A percentile compares a stretch with the other conserved stretches of the same genome.
phyloP scores from a whole-genome alignment of 768 basidiomycete species.

The Pleurotus giganteus region DNA sequence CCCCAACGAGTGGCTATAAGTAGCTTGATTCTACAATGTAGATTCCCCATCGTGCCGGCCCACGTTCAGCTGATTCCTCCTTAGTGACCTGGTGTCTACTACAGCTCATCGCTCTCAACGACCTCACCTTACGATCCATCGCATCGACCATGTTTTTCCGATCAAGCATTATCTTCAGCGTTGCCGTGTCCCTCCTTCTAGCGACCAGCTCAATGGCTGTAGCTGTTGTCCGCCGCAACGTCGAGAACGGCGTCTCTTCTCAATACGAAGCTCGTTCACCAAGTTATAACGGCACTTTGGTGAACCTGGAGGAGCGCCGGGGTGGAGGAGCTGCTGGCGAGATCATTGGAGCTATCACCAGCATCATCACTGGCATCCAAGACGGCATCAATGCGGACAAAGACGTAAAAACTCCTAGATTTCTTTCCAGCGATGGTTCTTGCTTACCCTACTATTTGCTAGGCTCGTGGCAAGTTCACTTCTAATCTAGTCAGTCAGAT shows the following conservation, averaged over 20 bases:
- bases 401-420: neutral
- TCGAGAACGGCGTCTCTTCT: neutral
- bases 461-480: slow-evolving; percentile 14
- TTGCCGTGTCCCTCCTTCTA: neutral
- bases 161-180: neutral
- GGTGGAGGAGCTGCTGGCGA: neutral
- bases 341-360: neutral
- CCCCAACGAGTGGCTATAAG: neutral
- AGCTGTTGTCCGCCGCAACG: neutral
- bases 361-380: slow-evolving; percentile 1
- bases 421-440: too few relatives aligned
- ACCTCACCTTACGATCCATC: neutral
- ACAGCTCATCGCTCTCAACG: neutral
- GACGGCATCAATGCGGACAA: neutral
- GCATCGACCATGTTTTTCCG: neutral
- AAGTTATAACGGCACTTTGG: too few relatives aligned
- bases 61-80: neutral
- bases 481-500: slow-evolving; percentile 6
- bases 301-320: neutral
- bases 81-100: slow-evolving; percentile 3
- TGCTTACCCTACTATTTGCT: neutral
- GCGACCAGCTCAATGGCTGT: neutral
- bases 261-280: neutral
- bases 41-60: slow-evolving; percentile 1
- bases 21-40: neutral